Evolutionary conservation across 2,329 filamentous ascomycete species (phyloP), one percentile per base, ranked within the genome.

Genomic region (Nannizziopsis barbatae): DNA sequence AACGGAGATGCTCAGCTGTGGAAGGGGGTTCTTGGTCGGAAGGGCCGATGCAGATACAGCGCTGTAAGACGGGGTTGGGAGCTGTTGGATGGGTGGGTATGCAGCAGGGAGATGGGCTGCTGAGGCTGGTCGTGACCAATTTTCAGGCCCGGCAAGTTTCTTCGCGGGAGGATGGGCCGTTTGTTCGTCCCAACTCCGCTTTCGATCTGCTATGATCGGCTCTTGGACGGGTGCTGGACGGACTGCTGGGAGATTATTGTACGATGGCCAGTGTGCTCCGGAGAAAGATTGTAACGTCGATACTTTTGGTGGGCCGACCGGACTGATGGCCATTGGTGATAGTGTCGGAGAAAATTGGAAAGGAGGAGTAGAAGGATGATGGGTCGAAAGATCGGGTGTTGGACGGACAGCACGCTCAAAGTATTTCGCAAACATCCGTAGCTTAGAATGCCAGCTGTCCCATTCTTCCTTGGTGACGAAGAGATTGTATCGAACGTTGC

Each of bases 401-500:
- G 70, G 60, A 46, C 68, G 67, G 12, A 75, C 75, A 27, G 86
- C 84, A 50, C 77, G 76, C 56, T 89, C 81, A 67, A 87, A 88
- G 67, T 88, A 95, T 45, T 82, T 80, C 55, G 82, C 81, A 62
- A 95, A 95, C 56, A 82, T 83, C 45, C 83, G 77, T 47, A 96
- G 73, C 64, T 88, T 88, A 53, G 74, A 71, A 59, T 95, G 81
- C 92, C 92, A 96, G 47, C 81, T 76, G 42, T 80, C 75, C 92
- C 92, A 98, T 63, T 95, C 79, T 46, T 80, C 75, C 61, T 87
- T 82, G 2, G 89, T 93, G 2, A 86, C 87, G 62, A 90, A 81
- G 6, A 98, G 73, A 58, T 86, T 88, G 68, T 96, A 98, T 60
- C 90, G 81, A 83, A 98, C 94, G 66, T 96, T 96, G 72, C 90